Evolutionary conservation across 345 rosid species (phyloP).

Genomic region (Trapa bicornis): DNA sequence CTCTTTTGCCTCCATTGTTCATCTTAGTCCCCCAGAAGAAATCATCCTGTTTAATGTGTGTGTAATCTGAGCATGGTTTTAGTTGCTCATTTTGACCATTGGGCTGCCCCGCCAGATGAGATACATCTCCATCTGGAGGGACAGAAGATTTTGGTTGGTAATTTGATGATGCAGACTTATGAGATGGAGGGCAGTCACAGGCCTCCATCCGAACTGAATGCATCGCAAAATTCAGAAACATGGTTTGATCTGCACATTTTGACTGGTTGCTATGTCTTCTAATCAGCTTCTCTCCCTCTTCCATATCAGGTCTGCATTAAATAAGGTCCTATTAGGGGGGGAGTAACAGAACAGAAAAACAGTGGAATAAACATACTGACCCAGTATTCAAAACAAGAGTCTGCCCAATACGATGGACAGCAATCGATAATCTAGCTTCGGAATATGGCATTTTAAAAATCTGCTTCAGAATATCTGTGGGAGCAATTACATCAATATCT

Average conservation of each 20-base stretch:
- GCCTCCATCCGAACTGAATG: slow-evolving; percentile 98
- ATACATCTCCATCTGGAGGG: slow-evolving; percentile 37
- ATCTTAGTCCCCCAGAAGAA: slow-evolving; percentile 46
- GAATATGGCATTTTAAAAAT: slow-evolving; percentile 94
- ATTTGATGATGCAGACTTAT: slow-evolving; percentile 32
- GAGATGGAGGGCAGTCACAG: slow-evolving; percentile 83
- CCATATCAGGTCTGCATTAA: slow-evolving; percentile 66
- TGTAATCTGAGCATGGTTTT: slow-evolving; percentile 24
- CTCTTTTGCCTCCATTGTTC: slow-evolving; percentile 37
- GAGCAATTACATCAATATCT: slow-evolving; percentile 88
- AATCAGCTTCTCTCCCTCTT: slow-evolving; percentile 81
- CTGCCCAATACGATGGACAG: slow-evolving; percentile 82
- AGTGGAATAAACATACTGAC: slow-evolving; percentile 22
- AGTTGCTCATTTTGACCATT: slow-evolving; percentile 31
- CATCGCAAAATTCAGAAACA: slow-evolving; percentile 93
- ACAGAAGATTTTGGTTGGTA: slow-evolving; percentile 43
- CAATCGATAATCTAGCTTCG: slow-evolving; percentile 80
- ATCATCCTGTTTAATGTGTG: slow-evolving; percentile 45
- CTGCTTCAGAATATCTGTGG: slow-evolving; percentile 83
- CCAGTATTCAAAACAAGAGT: slow-evolving; percentile 84
- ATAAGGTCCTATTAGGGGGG: slow-evolving; percentile 6
- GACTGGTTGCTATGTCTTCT: slow-evolving; percentile 68
- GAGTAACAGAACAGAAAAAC: slow-evolving; percentile 6
- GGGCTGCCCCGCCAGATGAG: slow-evolving; percentile 32
- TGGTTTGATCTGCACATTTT: slow-evolving; percentile 69